phyloP scores from a whole-genome alignment of 2,329 filamentous ascomycete species.

The Phyllosticta citriasiana region DNA sequence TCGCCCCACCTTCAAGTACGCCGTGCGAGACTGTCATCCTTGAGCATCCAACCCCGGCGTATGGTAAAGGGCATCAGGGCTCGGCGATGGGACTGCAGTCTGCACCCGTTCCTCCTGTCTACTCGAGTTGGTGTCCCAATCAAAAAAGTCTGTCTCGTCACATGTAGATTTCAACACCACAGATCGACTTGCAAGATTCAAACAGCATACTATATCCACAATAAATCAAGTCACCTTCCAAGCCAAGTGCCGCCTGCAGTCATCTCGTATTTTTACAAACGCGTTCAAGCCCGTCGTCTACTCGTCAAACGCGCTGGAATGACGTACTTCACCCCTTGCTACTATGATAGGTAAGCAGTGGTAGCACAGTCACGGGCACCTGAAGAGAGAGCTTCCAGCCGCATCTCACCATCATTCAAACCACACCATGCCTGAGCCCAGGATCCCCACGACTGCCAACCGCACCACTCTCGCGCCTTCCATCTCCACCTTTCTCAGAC shows the following conservation, averaged over 20 bases:
- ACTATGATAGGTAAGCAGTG: background rate
- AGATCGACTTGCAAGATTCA: background rate
- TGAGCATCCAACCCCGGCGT: background rate
- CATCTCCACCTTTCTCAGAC: constrained; percentile 14
- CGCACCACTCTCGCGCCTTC: constrained; percentile 6
- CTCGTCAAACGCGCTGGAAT: background rate
- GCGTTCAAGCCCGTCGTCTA: background rate
- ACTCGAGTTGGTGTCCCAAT: no score
- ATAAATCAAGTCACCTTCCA: background rate
- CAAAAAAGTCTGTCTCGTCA: background rate
- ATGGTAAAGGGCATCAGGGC: background rate
- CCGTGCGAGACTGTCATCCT: background rate
- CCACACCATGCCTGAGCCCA: background rate
- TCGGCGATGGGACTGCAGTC: background rate
- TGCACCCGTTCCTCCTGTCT: background rate
- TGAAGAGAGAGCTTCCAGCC: background rate
- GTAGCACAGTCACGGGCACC: background rate
- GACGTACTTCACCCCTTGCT: background rate
- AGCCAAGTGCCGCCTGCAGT: background rate
- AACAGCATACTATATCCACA: background rate
- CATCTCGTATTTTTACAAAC: background rate
- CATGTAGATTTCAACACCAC: background rate
- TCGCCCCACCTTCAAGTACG: background rate
- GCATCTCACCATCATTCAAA: background rate
- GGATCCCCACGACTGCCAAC: background rate